phyloP scores from a whole-genome alignment of 2,329 filamentous ascomycete genomes.

The Lachnellula subtilissima region DNA sequence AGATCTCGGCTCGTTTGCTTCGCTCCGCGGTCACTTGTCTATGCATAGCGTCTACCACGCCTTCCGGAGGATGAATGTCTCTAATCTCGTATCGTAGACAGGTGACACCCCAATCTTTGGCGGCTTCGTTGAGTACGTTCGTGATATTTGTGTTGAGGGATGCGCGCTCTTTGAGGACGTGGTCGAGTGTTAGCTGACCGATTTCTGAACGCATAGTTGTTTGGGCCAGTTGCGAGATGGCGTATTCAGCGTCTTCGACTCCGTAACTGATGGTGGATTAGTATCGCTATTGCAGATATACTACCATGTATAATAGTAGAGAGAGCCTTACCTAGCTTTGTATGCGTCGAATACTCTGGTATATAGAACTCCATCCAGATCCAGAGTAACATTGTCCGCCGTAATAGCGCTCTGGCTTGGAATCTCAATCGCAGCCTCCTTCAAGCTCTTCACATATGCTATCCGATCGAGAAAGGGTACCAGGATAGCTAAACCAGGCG shows the following conservation, averaged over 20 bases:
- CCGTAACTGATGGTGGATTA: slow-evolving; percentile 63
- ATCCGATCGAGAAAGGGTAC: slow-evolving; percentile 91
- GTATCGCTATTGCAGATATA: not conserved
- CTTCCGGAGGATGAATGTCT: slow-evolving; percentile 92
- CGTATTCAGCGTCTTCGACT: slow-evolving; percentile 97
- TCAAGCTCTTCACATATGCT: slow-evolving; percentile 95
- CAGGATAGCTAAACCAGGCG: slow-evolving; percentile 85
- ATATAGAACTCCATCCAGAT: slow-evolving; percentile 92
- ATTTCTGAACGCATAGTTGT: slow-evolving; percentile 99
- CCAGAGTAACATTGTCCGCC: slow-evolving; percentile 94
- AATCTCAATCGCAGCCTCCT: slow-evolving; percentile 94
- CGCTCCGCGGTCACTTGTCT: slow-evolving; percentile 95
- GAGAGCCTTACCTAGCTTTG: slow-evolving; percentile 71
- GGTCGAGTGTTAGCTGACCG: slow-evolving; percentile 90
- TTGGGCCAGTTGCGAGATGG: slow-evolving; percentile 94
- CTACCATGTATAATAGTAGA: not conserved
- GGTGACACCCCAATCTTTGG: slow-evolving; percentile 92
- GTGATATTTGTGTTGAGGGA: slow-evolving; percentile 98
- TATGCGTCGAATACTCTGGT: slow-evolving; percentile 97
- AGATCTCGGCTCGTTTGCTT: slow-evolving; percentile 94
- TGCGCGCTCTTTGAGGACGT: slow-evolving; percentile 94
- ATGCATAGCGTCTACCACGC: slow-evolving; percentile 97
- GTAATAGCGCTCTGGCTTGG: slow-evolving; percentile 97
- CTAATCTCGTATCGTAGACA: slow-evolving; percentile 97
- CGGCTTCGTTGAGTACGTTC: slow-evolving; percentile 96